These are phyloP conservation scores for Paraconiothyrium brasiliense DNA, from an alignment of 2,329 filamentous ascomycete species.

Conservation along the genomic window DNA sequence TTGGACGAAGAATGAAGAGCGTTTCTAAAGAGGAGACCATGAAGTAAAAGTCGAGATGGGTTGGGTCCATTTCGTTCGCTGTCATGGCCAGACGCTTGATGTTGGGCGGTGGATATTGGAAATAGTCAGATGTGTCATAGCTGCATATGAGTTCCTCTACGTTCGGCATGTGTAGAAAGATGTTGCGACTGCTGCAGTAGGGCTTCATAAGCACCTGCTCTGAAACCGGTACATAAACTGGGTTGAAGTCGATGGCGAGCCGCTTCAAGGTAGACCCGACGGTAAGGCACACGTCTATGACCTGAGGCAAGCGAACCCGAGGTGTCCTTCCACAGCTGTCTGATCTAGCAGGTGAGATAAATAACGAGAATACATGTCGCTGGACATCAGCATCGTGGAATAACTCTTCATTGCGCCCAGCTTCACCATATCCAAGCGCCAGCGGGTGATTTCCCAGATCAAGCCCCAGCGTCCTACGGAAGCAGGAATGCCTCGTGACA, in stretches of 20 bases:
- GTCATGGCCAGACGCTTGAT: constrained; percentile 40
- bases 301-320: constrained; percentile 33
- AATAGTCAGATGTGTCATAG: constrained; percentile 34
- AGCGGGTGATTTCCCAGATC: constrained; percentile 31
- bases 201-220: constrained; percentile 24
- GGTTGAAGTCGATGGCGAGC: constrained; percentile 35
- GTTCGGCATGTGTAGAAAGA: constrained; percentile 35
- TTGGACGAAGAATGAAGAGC: constrained; percentile 30
- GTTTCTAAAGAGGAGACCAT: constrained; percentile 27
- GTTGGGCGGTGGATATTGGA: constrained; percentile 33
- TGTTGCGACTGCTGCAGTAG: constrained; percentile 21
- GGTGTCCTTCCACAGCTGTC: constrained; percentile 16
- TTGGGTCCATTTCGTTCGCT: constrained; percentile 21
- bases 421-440: constrained; percentile 31
- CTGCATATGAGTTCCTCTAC: constrained; percentile 41
- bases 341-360: constrained; percentile 31
- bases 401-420: constrained; percentile 28
- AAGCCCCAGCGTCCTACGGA: constrained; percentile 38
- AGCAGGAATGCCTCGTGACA: constrained; percentile 27
- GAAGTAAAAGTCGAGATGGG: constrained; percentile 31
- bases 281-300: constrained; percentile 32
- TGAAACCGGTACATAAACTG: constrained; percentile 25
- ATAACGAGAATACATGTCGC: constrained; percentile 30
- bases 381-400: constrained; percentile 26
- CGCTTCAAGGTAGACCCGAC: constrained; percentile 33